Percentiles rank a stretch among this genome's conserved stretches.
phyloP scores from a whole-genome alignment of 495 filamentous ascomycete species.

The Aspergillus ellipticus region DNA sequence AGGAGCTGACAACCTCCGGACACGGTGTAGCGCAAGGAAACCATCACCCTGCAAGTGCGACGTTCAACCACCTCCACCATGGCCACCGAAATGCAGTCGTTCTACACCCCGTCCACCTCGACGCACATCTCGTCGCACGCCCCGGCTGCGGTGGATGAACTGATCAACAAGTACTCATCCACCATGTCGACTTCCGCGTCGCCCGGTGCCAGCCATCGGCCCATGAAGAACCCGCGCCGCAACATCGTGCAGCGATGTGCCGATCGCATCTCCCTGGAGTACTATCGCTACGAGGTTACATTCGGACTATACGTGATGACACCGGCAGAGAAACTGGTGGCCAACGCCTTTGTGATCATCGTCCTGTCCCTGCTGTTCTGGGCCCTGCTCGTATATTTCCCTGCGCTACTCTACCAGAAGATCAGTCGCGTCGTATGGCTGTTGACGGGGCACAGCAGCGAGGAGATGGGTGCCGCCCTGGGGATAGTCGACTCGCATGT shows the following conservation, averaged over 20 bases:
- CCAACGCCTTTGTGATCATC: constrained; percentile 49
- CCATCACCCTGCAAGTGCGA: not conserved
- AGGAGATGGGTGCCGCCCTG: constrained; percentile 28
- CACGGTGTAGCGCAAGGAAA: constrained; percentile 2
- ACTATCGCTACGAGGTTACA: constrained; percentile 75
- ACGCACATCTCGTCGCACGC: constrained; percentile 30
- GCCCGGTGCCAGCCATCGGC: constrained; percentile 3
- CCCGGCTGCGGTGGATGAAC: constrained; percentile 33
- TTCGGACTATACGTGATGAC: constrained; percentile 72
- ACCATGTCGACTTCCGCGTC: constrained; percentile 22
- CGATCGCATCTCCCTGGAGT: constrained; percentile 58
- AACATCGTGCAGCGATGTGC: constrained; percentile 34
- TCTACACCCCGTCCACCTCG: constrained; percentile 34
- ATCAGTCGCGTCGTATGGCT: constrained; percentile 35
- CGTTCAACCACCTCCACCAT: constrained; percentile 13
- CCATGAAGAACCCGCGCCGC: constrained; percentile 16
- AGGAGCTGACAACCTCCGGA: not conserved
- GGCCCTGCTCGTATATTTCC: constrained; percentile 40
- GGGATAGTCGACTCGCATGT: constrained; percentile 28
- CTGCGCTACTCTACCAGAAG: constrained; percentile 37
- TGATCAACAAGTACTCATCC: constrained; percentile 36
- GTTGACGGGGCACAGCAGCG: constrained; percentile 37
- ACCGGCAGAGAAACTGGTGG: constrained; percentile 65
- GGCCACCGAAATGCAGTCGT: constrained; percentile 38
- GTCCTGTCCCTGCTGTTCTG: constrained; percentile 34